Evolutionary conservation across 2,329 filamentous ascomycete genomes (phyloP).

Genomic region (Calonectria ilicicola): DNA sequence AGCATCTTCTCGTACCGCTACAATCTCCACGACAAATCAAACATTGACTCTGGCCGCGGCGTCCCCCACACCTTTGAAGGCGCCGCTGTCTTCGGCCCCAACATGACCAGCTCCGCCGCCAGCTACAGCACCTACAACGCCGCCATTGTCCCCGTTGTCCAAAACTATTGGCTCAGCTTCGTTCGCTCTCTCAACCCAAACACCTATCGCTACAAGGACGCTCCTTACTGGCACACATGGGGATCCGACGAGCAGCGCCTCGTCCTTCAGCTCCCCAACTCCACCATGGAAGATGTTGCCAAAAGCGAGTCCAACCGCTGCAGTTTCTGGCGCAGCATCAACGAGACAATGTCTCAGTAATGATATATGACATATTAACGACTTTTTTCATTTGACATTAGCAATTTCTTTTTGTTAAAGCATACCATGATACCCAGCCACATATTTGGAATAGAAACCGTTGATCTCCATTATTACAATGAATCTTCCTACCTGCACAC

Average conservation of each 20-base stretch:
- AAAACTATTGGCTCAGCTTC: constrained; percentile 65
- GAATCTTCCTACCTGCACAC: too few relatives aligned
- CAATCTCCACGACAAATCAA: constrained; percentile 57
- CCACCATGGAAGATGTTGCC: constrained; percentile 53
- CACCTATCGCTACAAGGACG: constrained; percentile 41
- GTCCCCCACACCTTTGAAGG: constrained; percentile 62
- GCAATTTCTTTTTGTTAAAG: not conserved
- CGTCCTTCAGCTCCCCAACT: constrained; percentile 53
- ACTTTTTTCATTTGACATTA: not conserved
- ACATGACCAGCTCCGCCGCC: constrained; percentile 37
- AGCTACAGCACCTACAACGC: constrained; percentile 61
- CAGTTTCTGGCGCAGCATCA: constrained; percentile 55
- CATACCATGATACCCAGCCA: constrained; percentile 33
- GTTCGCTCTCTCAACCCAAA: constrained; percentile 60
- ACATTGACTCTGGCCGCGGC: constrained; percentile 54
- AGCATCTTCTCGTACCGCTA: constrained; percentile 61
- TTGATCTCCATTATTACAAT: not conserved
- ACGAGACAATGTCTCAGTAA: constrained; percentile 43
- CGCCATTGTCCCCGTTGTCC: constrained; percentile 57
- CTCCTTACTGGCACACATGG: constrained; percentile 58
- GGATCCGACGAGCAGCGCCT: constrained; percentile 46
- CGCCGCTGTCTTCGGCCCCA: constrained; percentile 62
- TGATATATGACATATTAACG: not conserved
- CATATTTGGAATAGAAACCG: not conserved
- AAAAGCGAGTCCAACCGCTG: constrained; percentile 52